phyloP scores from a whole-genome alignment of 164 flowering plant species.

The Houttuynia cordata region DNA sequence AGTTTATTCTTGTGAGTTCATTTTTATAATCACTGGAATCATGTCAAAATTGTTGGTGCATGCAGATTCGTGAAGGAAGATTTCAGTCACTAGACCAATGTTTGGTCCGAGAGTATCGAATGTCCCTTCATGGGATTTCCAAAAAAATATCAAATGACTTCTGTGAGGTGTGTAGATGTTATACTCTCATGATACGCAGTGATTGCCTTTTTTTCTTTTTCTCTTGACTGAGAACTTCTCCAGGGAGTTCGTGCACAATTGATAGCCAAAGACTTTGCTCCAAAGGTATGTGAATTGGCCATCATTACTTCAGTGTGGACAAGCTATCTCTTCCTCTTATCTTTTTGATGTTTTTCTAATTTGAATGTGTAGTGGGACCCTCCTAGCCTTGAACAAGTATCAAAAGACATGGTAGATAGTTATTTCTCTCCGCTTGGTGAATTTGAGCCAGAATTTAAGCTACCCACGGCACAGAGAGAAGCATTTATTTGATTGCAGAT shows the following conservation, averaged over 20 bases:
- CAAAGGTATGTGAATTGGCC: conserved; percentile 43
- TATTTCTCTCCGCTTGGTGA: conserved; percentile 46
- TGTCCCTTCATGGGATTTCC: conserved; percentile 49
- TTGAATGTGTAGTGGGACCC: conserved; percentile 69
- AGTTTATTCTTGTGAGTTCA: not conserved
- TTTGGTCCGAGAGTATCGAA: conserved; percentile 69
- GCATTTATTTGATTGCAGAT: conserved; percentile 30
- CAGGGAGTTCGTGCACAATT: conserved; percentile 84
- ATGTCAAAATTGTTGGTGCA: not conserved
- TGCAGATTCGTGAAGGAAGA: conserved; percentile 85
- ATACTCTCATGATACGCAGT: not conserved
- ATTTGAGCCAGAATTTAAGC: conserved; percentile 51
- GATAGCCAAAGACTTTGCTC: conserved; percentile 79
- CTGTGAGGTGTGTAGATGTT: conserved; percentile 43
- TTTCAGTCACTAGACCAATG: conserved; percentile 79
- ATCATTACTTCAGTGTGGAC: not conserved
- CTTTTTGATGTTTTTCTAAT: not conserved
- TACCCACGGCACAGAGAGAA: conserved; percentile 59
- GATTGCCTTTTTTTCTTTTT: not conserved
- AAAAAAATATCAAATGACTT: conserved; percentile 56
- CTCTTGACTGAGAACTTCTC: not conserved
- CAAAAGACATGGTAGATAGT: conserved; percentile 75
- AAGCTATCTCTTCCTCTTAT: not conserved
- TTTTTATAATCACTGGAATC: not conserved
- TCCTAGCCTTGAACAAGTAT: conserved; percentile 47